Conservation (phyloP, 495 filamentous ascomycete species). For the Neurospora hispaniola region DNA sequence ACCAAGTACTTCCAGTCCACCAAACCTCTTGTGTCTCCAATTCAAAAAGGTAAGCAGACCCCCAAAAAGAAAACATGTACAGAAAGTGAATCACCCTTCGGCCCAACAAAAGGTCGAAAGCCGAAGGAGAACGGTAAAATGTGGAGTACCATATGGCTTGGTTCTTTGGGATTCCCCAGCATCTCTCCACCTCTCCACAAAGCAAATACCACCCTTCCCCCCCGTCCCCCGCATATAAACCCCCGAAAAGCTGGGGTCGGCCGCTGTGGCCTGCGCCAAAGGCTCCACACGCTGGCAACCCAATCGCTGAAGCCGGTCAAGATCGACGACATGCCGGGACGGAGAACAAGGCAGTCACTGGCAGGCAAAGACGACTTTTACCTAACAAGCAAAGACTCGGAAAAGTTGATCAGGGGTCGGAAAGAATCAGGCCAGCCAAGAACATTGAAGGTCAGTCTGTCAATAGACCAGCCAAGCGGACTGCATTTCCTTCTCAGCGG, state of each 20-base stretch:
- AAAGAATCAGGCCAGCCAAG: background rate
- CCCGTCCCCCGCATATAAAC: background rate
- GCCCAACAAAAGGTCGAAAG: background rate
- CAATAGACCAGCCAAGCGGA: background rate
- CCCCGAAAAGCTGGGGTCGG: background rate
- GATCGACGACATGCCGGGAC: background rate
- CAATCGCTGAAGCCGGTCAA: background rate
- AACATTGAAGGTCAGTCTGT: background rate
- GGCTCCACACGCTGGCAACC: background rate
- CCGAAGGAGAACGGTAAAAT: background rate
- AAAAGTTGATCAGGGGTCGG: background rate
- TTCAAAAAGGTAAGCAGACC: too few relatives aligned
- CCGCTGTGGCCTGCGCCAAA: background rate
- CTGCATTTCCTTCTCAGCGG: background rate
- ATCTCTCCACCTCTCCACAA: background rate
- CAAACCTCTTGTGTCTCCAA: too few relatives aligned
- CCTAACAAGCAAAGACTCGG: background rate
- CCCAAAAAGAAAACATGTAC: too few relatives aligned
- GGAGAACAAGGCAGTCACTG: background rate
- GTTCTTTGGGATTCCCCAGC: background rate
- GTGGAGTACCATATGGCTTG: background rate
- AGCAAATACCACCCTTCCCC: background rate
- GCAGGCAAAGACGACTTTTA: background rate
- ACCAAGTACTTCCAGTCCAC: background rate
- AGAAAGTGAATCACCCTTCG: background rate